phyloP scores from a whole-genome alignment of 2,329 filamentous ascomycete genomes.

The Talaromyces amestolkiae region DNA sequence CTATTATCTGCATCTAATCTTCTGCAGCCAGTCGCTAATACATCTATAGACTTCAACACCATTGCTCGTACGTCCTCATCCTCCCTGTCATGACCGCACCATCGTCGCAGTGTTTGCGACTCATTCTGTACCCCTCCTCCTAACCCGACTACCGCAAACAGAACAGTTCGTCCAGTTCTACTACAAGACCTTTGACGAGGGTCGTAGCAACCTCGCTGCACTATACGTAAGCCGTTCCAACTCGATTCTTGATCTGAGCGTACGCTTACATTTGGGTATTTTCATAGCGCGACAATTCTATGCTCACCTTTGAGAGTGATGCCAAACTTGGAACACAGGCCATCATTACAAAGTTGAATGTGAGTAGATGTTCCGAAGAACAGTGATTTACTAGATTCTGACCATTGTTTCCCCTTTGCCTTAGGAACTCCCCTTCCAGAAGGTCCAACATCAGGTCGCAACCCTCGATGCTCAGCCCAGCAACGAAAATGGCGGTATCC shows the following conservation, averaged over 20 bases:
- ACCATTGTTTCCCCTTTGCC: not conserved
- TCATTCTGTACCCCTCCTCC: not conserved
- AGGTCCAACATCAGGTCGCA: slow-evolving; percentile 73
- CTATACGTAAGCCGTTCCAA: slow-evolving; percentile 71
- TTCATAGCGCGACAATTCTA: slow-evolving; percentile 71
- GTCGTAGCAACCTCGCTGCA: slow-evolving; percentile 61
- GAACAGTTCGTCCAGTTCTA: slow-evolving; percentile 88
- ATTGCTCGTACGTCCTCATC: slow-evolving; percentile 17
- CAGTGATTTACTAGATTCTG: not conserved
- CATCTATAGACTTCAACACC: slow-evolving; percentile 16
- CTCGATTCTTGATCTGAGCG: not conserved
- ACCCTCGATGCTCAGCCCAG: slow-evolving; percentile 84
- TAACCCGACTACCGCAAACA: slow-evolving; percentile 39
- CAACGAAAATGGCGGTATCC: slow-evolving; percentile 63
- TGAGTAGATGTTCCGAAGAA: slow-evolving; percentile 46
- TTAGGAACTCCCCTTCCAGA: slow-evolving; percentile 74
- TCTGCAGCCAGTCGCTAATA: not conserved
- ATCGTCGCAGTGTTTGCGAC: slow-evolving; percentile 5
- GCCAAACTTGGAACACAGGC: slow-evolving; percentile 60
- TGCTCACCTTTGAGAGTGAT: slow-evolving; percentile 85
- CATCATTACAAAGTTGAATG: slow-evolving; percentile 79
- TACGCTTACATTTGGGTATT: slow-evolving; percentile 15
- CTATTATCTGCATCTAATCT: not conserved
- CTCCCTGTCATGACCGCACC: not conserved
- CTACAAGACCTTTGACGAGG: slow-evolving; percentile 79